Percentiles rank a stretch among this genome's conserved stretches.
phyloP scores from a whole-genome alignment of 2,329 filamentous ascomycete genomes.

The Diaporthe sp. region DNA sequence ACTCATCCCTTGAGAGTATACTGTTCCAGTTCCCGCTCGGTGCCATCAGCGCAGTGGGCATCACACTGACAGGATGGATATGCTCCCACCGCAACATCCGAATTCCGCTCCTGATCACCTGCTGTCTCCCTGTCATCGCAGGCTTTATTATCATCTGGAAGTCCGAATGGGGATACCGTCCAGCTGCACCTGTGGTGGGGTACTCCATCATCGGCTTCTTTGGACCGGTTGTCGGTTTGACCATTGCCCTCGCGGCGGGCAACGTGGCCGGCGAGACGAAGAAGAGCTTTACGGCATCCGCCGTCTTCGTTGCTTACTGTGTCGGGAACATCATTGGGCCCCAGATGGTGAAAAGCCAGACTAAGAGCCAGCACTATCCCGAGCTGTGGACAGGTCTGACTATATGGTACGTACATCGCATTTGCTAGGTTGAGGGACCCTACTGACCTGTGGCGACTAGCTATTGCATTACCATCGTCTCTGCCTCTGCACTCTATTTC shows the following conservation, averaged over 20 bases:
- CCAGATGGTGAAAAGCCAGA: conserved; percentile 77
- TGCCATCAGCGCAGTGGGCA: conserved; percentile 75
- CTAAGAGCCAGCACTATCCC: conserved; percentile 70
- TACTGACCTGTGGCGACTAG: neutral
- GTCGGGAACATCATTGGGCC: conserved; percentile 84
- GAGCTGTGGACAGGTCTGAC: conserved; percentile 72
- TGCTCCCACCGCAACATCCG: conserved; percentile 74
- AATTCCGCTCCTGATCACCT: conserved; percentile 74
- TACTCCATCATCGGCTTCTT: conserved; percentile 79
- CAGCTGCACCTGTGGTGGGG: conserved; percentile 76
- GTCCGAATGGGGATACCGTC: conserved; percentile 72
- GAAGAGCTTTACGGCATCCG: conserved; percentile 82
- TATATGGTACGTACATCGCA: conserved; percentile 71
- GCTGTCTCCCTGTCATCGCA: conserved; percentile 81
- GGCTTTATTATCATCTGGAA: conserved; percentile 84
- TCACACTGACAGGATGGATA: conserved; percentile 76
- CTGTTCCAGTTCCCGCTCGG: conserved; percentile 83
- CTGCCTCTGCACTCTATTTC: conserved; percentile 69
- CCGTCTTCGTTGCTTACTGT: conserved; percentile 78
- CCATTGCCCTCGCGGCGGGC: conserved; percentile 71
- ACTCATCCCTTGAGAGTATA: conserved; percentile 73
- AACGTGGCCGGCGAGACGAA: conserved; percentile 85
- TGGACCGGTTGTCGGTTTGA: conserved; percentile 70
- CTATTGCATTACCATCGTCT: conserved; percentile 64
- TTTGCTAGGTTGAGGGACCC: conserved; percentile 47